A percentile compares a stretch with the other conserved stretches of the same genome.
phyloP scores from a whole-genome alignment of 306 rosid genomes.

The Rubus parviflorus region DNA sequence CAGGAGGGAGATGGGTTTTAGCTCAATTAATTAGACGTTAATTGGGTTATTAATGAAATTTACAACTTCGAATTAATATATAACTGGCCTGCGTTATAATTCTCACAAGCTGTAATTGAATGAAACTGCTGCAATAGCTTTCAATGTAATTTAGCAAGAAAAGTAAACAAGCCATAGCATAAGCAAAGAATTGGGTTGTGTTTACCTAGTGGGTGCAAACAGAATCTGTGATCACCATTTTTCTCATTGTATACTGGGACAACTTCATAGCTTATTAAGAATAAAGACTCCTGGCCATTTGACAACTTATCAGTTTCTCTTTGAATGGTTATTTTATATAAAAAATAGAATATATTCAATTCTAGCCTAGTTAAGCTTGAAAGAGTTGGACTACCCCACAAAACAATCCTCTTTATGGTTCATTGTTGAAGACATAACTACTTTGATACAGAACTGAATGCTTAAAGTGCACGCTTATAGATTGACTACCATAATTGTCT shows the following conservation, averaged over 20 bases:
- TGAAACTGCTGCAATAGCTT: background rate
- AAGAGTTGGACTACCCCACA: too few species aligned
- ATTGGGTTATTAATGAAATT: too few species aligned
- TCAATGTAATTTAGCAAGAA: background rate
- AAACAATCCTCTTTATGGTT: too few species aligned
- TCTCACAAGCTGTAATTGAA: too few species aligned
- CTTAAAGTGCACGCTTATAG: background rate
- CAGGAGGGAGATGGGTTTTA: too few species aligned
- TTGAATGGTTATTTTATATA: background rate
- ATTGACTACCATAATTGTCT: too few species aligned
- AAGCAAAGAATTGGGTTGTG: background rate
- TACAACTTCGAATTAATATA: too few species aligned
- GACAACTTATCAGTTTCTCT: background rate
- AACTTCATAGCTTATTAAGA: background rate
- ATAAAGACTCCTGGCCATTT: background rate
- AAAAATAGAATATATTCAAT: background rate
- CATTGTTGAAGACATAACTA: too few species aligned
- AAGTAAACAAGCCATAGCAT: too few species aligned
- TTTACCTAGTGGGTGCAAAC: background rate
- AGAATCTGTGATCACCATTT: background rate
- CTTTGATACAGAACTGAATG: background rate
- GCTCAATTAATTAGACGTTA: too few species aligned
- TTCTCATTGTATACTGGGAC: background rate
- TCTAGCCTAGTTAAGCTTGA: too few species aligned
- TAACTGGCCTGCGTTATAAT: too few species aligned